Evolutionary conservation across 257 asterid genomes (phyloP), one percentile per base, ranked within the genome.

Genomic region (Verbascum thapsus): DNA sequence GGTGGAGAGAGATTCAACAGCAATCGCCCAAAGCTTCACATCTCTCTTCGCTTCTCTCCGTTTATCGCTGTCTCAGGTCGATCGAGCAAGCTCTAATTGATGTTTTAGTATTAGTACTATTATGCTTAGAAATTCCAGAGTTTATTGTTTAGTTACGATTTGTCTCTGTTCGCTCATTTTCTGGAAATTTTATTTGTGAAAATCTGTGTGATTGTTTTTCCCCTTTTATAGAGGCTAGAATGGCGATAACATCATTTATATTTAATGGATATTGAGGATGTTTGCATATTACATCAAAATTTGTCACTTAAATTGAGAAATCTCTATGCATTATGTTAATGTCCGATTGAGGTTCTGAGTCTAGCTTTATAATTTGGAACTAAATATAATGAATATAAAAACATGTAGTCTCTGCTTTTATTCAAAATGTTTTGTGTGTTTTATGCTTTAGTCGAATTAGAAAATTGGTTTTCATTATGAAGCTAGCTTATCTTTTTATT

Each of bases 11-110:
- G 97, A 89, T 70, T 86, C 99, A 1, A 72, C 79, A 20, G 95
- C 89, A n/a, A 89, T 89, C 38, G 97, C 97, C 19, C 82, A 80
- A 23, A 92, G 97, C 76, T 92, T 77, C 78, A 79, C 86, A 37
- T 76, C 83, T 73, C 90, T 89, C 50, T 92, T 92, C 70, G 74
- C 83, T 67, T 89, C 97, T 63, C 94, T 89, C 51, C 94, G 95
- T 2, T 67, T 64, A 1, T 64, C 92, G 12, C 95, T 92, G 72
- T 83, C 95, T 8, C 86, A 89, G 97, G 98, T 90, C 3, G 20
- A n/a, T n/a, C n/a, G n/a, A n/a, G n/a, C n/a, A n/a, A n/a, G n/a
- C n/a, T n/a, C 56, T 63, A 12, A 5, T 51, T 49, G 32, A 26
- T 26, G n/a, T n/a, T n/a, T 26, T 26, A 26, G 32, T 26, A 26